Conservation (phyloP, 768 basidiomycete species). For the Melanogaster broomeanus region DNA sequence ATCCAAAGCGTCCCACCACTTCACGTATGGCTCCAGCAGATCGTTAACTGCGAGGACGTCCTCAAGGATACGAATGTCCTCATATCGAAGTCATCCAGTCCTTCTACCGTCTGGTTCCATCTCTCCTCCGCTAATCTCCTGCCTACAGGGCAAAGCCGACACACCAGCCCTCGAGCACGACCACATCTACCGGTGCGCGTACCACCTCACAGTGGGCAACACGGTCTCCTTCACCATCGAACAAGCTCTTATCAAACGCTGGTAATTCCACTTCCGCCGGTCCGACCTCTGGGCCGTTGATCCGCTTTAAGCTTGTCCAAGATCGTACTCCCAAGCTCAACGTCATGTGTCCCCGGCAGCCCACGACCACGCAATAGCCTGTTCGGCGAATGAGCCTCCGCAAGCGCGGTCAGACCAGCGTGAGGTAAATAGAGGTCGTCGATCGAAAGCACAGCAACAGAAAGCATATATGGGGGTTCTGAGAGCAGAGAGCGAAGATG, state of each 20-base stretch:
- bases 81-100: slow-evolving; percentile 34
- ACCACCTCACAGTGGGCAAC: slow-evolving; percentile 45
- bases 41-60: slow-evolving; percentile 68
- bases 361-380: slow-evolving; percentile 79
- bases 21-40: slow-evolving; percentile 55
- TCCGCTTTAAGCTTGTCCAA: slow-evolving; percentile 49
- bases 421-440: slow-evolving; percentile 89
- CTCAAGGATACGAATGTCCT: slow-evolving; percentile 42
- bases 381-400: slow-evolving; percentile 53
- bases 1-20: slow-evolving; percentile 73
- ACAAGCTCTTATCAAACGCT: slow-evolving; percentile 84
- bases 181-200: slow-evolving; percentile 64
- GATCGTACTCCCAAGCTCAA: slow-evolving; percentile 58
- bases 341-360: slow-evolving; percentile 91
- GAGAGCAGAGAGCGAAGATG: slow-evolving; percentile 48
- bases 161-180: slow-evolving; percentile 97
- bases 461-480: slow-evolving; percentile 50
- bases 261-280: slow-evolving; percentile 54
- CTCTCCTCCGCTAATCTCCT: slow-evolving; percentile 49
- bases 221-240: slow-evolving; percentile 84
- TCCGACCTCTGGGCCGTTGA: slow-evolving; percentile 29
- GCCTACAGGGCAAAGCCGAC: slow-evolving; percentile 73
- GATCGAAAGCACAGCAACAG: slow-evolving; percentile 67
- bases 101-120: slow-evolving; percentile 43
- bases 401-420: slow-evolving; percentile 54